These are phyloP conservation scores for Stagonosporopsis chrysanthemi DNA, from an alignment of 2,329 filamentous ascomycete species.

Conservation along the genomic window DNA sequence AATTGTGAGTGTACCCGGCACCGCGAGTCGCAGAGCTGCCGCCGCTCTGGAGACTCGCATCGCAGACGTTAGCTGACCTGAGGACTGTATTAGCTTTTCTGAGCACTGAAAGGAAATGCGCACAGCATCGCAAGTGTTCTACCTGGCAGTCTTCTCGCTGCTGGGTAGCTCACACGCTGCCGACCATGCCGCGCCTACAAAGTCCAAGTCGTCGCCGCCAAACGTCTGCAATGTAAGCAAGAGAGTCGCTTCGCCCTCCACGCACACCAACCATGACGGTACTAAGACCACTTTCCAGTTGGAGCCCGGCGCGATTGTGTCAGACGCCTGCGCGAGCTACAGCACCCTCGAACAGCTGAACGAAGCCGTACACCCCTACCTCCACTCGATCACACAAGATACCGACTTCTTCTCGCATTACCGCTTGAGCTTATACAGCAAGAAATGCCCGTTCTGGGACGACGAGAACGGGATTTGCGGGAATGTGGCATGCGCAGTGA, in stretches of 20 bases:
- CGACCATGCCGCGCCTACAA: conserved; percentile 46
- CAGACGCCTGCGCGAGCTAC: conserved; percentile 94
- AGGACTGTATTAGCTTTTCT: conserved; percentile 28
- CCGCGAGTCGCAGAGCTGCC: conserved; percentile 8
- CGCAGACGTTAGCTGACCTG: conserved; percentile 48
- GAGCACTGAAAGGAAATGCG: conserved; percentile 54
- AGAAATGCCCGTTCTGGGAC: conserved; percentile 94
- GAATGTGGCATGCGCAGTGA: conserved; percentile 95
- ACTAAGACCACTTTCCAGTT: conserved; percentile 67
- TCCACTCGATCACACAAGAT: conserved; percentile 81
- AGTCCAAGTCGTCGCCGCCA: conserved; percentile 49
- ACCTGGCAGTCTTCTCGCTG: conserved; percentile 68
- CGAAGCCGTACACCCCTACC: conserved; percentile 73
- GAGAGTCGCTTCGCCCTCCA: conserved; percentile 27
- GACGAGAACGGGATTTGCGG: conserved; percentile 94
- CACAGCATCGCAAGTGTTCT: conserved; percentile 64
- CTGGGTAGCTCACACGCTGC: conserved; percentile 58
- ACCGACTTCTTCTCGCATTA: conserved; percentile 99
- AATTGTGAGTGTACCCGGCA: conserved; percentile 14
- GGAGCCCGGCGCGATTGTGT: conserved; percentile 85
- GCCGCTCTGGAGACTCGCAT: conserved; percentile 21
- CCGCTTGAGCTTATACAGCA: conserved; percentile 91
- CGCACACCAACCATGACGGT: conserved; percentile 35
- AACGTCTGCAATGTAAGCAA: conserved; percentile 65
- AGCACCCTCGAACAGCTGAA: conserved; percentile 88